Percentiles rank a stretch among this genome's conserved stretches.
These are phyloP conservation scores for Diutina mesorugosa DNA, from an alignment of 1,139 yeast genomes.

Conservation along the genomic window DNA sequence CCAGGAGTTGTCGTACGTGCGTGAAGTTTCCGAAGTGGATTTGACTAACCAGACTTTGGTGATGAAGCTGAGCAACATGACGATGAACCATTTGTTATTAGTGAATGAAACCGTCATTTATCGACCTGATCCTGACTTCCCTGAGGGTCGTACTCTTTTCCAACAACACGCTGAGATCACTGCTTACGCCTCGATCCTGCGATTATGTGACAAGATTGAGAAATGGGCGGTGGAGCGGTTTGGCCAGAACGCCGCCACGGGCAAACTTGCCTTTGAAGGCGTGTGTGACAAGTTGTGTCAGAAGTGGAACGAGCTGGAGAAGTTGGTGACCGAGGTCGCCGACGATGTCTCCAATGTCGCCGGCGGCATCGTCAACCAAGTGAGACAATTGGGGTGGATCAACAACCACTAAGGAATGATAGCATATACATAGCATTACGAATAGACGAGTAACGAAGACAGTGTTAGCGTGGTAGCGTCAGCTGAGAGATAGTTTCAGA, in stretches of 20 bases:
- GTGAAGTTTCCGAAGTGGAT: slow-evolving; percentile 85
- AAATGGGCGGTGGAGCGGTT: slow-evolving; percentile 88
- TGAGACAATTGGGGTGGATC: not conserved
- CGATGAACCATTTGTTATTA: slow-evolving; percentile 62
- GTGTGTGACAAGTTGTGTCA: slow-evolving; percentile 47
- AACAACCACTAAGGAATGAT: not conserved
- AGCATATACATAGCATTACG: not conserved
- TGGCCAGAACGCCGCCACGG: slow-evolving; percentile 74
- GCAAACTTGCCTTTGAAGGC: slow-evolving; percentile 72
- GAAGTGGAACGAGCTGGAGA: slow-evolving; percentile 37
- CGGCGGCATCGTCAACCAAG: slow-evolving; percentile 2
- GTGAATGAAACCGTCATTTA: slow-evolving; percentile 83
- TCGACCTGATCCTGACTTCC: slow-evolving; percentile 43
- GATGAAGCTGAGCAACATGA: slow-evolving; percentile 77
- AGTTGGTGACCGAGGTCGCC: slow-evolving; percentile 24
- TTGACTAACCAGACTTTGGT: slow-evolving; percentile 48
- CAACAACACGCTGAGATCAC: slow-evolving; percentile 79
- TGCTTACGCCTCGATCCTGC: slow-evolving; percentile 62
- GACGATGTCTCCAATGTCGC: slow-evolving; percentile 10
- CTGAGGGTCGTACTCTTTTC: slow-evolving; percentile 44
- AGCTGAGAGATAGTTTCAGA: too few relatives aligned
- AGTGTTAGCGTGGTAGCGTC: too few relatives aligned
- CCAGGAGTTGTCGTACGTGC: slow-evolving; percentile 60
- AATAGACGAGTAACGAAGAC: too few relatives aligned
- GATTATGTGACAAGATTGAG: slow-evolving; percentile 72